Conservation (phyloP, 768 basidiomycete genomes). For the Coprinopsis cinerea region DNA sequence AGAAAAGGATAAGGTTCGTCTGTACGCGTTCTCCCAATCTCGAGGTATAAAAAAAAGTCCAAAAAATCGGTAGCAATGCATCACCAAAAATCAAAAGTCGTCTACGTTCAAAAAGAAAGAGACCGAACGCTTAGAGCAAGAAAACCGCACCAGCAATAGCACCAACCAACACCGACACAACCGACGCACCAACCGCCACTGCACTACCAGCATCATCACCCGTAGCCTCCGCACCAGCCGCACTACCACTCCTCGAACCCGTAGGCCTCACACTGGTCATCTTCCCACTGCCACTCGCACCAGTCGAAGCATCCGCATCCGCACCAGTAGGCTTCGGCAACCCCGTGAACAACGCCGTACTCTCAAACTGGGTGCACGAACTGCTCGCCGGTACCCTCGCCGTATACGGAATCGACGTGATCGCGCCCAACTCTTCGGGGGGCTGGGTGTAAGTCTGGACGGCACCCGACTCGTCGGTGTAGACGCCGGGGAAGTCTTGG, state of each 20-base stretch:
- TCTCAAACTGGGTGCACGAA: constrained; percentile 26
- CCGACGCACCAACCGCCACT: not conserved
- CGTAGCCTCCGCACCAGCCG: constrained; percentile 5
- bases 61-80: too few relatives aligned
- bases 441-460: constrained; percentile 41
- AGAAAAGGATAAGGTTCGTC: too few relatives aligned
- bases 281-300: constrained; percentile 5
- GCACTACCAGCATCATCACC: not conserved
- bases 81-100: not conserved
- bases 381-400: constrained; percentile 34
- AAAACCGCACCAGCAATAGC: not conserved
- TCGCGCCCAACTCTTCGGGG: constrained; percentile 34
- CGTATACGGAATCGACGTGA: constrained; percentile 36
- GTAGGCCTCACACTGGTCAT: not conserved
- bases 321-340: constrained; percentile 15
- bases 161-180: not conserved
- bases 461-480: constrained; percentile 30
- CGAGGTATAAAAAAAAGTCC: too few relatives aligned
- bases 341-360: constrained; percentile 21
- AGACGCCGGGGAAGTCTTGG: constrained; percentile 53
- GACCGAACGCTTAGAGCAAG: not conserved
- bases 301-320: not conserved
- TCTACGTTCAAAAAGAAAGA: not conserved
- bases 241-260: constrained; percentile 11
- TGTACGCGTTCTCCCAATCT: too few relatives aligned